A percentile compares a stretch with the other conserved stretches of the same genome.
phyloP scores from a whole-genome alignment of 441 rosid genomes.

The Omphalea diandra region DNA sequence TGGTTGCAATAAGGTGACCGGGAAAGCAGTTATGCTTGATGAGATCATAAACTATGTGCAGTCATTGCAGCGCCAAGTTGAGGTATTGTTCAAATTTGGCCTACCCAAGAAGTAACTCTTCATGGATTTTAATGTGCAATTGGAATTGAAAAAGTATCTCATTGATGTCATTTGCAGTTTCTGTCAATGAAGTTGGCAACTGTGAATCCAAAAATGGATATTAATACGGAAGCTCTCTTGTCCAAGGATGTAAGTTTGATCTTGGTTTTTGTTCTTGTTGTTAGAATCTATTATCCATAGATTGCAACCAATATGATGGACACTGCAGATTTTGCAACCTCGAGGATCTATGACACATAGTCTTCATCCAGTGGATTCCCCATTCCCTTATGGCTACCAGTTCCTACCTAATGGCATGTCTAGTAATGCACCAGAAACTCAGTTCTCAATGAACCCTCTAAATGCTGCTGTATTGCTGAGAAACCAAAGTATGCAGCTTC shows the following conservation, averaged over 20 bases:
- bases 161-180: conserved; percentile 44
- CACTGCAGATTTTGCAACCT: conserved; percentile 50
- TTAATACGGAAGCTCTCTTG: conserved; percentile 48
- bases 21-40: conserved; percentile 93
- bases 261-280: not conserved
- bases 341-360: conserved; percentile 42
- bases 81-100: too few species aligned
- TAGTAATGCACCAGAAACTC: conserved; percentile 35
- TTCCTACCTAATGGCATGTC: conserved; percentile 33
- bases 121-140: not conserved
- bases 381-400: conserved; percentile 45
- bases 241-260: conserved; percentile 55
- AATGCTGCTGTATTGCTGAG: conserved; percentile 22
- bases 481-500: conserved; percentile 35
- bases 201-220: conserved; percentile 65
- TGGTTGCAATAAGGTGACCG: conserved; percentile 81
- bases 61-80: conserved; percentile 84
- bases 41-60: conserved; percentile 94
- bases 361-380: conserved; percentile 44
- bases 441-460: conserved; percentile 32
- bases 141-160: conserved; percentile 3
- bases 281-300: too few species aligned
- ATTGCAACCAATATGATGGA: not conserved
- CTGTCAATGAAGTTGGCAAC: conserved; percentile 89
- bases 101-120: too few species aligned